These are phyloP conservation scores for Forsythia suspensa DNA, from an alignment of 257 asterid species.

Conservation along the genomic window DNA sequence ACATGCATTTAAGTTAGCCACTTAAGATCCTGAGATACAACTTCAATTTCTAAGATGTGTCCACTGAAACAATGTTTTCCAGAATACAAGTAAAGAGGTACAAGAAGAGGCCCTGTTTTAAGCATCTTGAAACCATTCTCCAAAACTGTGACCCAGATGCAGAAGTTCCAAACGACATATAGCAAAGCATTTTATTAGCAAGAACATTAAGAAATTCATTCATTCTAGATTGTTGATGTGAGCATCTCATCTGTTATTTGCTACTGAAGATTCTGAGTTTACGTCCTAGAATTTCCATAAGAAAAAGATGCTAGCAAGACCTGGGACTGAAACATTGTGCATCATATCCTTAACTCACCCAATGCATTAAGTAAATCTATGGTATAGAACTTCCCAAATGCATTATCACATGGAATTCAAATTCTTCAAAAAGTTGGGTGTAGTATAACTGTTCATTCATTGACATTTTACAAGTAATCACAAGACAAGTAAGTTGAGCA, in stretches of 20 bases:
- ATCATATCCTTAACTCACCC: constrained; percentile 11
- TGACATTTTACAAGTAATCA: constrained; percentile 9
- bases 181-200: not conserved
- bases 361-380: not conserved
- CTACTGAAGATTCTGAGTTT: constrained; percentile 3
- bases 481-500: constrained; percentile 11
- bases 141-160: not conserved
- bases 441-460: not conserved
- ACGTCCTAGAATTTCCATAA: constrained; percentile 1
- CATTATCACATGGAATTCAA: not conserved
- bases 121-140: not conserved
- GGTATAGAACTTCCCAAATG: not conserved
- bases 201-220: constrained; percentile 8
- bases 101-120: not conserved
- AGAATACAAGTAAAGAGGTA: not conserved
- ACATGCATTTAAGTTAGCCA: not conserved
- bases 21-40: not conserved
- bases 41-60: not conserved
- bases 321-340: not conserved
- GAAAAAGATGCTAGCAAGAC: not conserved
- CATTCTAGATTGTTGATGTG: not conserved
- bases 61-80: not conserved
- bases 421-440: not conserved
- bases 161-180: not conserved
- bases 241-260: not conserved